A percentile compares a stretch with the other conserved stretches of the same genome.
phyloP scores from a whole-genome alignment of 805 yeast species.

The Suhomyces canberraensis region DNA sequence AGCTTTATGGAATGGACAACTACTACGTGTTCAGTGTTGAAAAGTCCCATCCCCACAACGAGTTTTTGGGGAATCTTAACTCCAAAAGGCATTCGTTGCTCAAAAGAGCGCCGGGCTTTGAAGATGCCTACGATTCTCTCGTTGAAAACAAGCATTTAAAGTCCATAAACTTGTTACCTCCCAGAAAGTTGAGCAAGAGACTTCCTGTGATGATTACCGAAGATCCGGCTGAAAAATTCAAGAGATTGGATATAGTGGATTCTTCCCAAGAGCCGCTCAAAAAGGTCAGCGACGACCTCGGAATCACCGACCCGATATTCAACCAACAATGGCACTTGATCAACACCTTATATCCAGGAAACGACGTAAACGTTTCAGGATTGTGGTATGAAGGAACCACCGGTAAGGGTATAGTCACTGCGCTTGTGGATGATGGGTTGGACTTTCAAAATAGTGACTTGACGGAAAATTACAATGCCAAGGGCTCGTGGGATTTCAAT shows the following conservation, averaged over 20 bases:
- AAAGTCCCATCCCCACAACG: conserved; percentile 34
- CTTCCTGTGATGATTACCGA: conserved; percentile 47
- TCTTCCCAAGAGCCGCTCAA: conserved; percentile 48
- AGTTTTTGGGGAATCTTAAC: conserved; percentile 33
- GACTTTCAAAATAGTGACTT: conserved; percentile 80
- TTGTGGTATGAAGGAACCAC: conserved; percentile 81
- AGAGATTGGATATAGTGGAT: conserved; percentile 32
- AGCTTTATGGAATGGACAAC: conserved; percentile 55
- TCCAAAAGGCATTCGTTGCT: conserved; percentile 25
- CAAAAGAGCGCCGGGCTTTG: conserved; percentile 27
- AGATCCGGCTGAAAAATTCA: conserved; percentile 2
- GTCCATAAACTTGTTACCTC: conserved; percentile 54
- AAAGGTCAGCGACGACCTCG: conserved; percentile 49
- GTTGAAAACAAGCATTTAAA: conserved; percentile 29
- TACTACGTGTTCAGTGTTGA: conserved; percentile 64
- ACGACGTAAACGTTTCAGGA: conserved; percentile 83
- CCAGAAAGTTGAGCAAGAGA: conserved; percentile 53
- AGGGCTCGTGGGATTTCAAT: conserved; percentile 94
- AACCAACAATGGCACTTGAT: conserved; percentile 87
- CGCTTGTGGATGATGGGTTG: conserved; percentile 91
- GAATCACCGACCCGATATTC: conserved; percentile 82
- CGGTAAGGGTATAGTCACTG: conserved; percentile 80
- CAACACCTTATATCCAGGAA: conserved; percentile 67
- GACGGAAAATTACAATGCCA: conserved; percentile 58
- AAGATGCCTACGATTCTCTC: conserved; percentile 22